phyloP scores from a whole-genome alignment of 768 basidiomycete genomes.

The Pleurotus ostreatus region DNA sequence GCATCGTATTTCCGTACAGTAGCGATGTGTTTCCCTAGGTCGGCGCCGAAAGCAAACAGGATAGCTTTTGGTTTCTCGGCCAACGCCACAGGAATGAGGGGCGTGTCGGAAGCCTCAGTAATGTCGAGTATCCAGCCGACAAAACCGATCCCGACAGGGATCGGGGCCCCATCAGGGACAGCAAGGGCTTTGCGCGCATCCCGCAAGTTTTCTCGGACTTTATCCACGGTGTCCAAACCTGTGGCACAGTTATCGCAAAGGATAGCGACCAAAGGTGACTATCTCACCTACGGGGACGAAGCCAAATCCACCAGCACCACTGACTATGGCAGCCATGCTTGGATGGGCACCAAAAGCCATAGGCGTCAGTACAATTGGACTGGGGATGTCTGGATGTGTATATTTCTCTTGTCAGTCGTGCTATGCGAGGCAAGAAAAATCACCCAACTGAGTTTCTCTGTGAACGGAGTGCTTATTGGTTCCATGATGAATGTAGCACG shows the following conservation, averaged over 20 bases:
- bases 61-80: constrained; percentile 39
- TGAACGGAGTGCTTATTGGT: constrained; percentile 2
- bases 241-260: neutral
- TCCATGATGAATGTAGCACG: neutral
- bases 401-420: neutral
- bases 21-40: constrained; percentile 40
- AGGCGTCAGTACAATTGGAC: constrained; percentile 53
- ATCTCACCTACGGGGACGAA: constrained; percentile 46
- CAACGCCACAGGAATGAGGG: constrained; percentile 32
- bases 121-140: constrained; percentile 52
- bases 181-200: constrained; percentile 31
- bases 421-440: neutral
- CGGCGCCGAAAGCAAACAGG: constrained; percentile 49
- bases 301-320: constrained; percentile 51
- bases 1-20: constrained; percentile 32
- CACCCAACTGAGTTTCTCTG: neutral
- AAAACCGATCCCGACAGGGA: constrained; percentile 56
- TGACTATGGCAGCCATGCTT: constrained; percentile 37
- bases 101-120: constrained; percentile 26
- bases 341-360: constrained; percentile 43
- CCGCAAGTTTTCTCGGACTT: constrained; percentile 23
- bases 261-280: neutral
- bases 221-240: constrained; percentile 33
- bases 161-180: constrained; percentile 19
- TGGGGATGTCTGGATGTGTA: constrained; percentile 29